Percentiles rank a stretch among this genome's conserved stretches.
Conservation (phyloP, 352 stramenopile genomes). For the Phytophthora cryptogea region DNA sequence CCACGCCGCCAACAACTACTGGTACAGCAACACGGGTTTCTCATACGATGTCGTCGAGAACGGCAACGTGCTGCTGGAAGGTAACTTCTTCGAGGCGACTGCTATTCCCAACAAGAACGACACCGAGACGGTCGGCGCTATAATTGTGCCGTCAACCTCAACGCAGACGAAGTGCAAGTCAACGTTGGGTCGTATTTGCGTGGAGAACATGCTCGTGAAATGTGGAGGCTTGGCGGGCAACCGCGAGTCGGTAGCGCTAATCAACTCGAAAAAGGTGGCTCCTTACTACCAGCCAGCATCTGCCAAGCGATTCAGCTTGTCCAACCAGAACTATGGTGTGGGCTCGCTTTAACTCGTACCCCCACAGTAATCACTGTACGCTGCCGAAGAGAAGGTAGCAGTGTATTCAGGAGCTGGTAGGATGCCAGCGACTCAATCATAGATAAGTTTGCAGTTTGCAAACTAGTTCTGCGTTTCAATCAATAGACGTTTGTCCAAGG, state of each 20-base stretch:
- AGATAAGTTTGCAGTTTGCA: neutral
- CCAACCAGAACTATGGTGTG: slow-evolving; percentile 14
- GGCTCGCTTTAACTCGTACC: slow-evolving; percentile 3
- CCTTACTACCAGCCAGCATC: slow-evolving; percentile 13
- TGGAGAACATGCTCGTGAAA: slow-evolving; percentile 26
- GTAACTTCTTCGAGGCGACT: slow-evolving; percentile 53
- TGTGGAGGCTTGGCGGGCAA: slow-evolving; percentile 12
- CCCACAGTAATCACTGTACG: neutral
- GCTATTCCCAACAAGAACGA: slow-evolving; percentile 10
- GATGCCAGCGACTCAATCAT: neutral
- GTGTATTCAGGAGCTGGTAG: neutral
- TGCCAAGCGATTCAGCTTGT: slow-evolving; percentile 12
- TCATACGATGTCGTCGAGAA: slow-evolving; percentile 43
- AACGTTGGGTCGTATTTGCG: slow-evolving; percentile 27
- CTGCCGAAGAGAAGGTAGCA: slow-evolving; percentile 8
- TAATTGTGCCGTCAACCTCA: slow-evolving; percentile 7
- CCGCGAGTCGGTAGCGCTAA: slow-evolving; percentile 14
- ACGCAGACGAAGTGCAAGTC: slow-evolving; percentile 11
- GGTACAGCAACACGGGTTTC: slow-evolving; percentile 42
- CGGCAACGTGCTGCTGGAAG: slow-evolving; percentile 42
- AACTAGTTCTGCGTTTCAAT: slow-evolving; percentile 9
- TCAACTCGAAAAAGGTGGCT: slow-evolving; percentile 18
- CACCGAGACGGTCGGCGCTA: slow-evolving; percentile 6
- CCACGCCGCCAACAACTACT: slow-evolving; percentile 56
- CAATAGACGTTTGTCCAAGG: neutral